These are phyloP conservation scores for Termitomyces sp. DNA, from an alignment of 768 basidiomycete genomes.

Conservation along the genomic window DNA sequence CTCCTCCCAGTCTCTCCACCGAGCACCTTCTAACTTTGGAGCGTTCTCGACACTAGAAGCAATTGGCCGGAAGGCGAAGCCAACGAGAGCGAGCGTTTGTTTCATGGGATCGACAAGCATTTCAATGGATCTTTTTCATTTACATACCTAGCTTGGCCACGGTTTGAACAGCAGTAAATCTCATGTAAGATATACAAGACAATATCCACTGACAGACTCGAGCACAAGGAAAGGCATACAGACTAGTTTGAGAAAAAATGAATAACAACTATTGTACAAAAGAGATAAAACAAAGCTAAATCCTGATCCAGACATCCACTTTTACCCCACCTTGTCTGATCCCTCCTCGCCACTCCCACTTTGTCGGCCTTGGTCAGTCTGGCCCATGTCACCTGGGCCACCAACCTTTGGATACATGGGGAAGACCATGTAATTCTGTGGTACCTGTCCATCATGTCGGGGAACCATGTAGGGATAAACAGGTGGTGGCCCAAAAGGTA, in stretches of 20 bases:
- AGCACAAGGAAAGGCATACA: neutral
- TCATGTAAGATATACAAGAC: neutral
- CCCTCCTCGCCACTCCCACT: conserved; percentile 17
- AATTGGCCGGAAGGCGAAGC: conserved; percentile 5
- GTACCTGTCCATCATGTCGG: conserved; percentile 23
- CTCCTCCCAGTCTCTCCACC: neutral
- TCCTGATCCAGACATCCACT: conserved; percentile 8
- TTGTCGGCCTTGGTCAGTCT: conserved; percentile 13
- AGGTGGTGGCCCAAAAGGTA: conserved; percentile 16
- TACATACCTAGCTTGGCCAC: neutral
- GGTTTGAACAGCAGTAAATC: neutral
- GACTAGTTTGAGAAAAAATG: neutral
- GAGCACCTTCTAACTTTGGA: neutral
- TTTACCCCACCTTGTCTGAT: conserved; percentile 19
- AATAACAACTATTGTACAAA: conserved; percentile 11
- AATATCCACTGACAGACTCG: neutral
- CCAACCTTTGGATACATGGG: conserved; percentile 18
- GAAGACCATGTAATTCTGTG: conserved; percentile 19
- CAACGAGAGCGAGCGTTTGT: neutral
- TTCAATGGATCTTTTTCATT: neutral
- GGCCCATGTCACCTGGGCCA: conserved; percentile 10
- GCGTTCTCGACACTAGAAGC: neutral
- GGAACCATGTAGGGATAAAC: conserved; percentile 20
- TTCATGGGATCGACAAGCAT: neutral
- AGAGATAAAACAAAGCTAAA: conserved; percentile 7